Evolutionary conservation across 164 flowering plant genomes (phyloP).

Genomic region (Berberis thunbergii): DNA sequence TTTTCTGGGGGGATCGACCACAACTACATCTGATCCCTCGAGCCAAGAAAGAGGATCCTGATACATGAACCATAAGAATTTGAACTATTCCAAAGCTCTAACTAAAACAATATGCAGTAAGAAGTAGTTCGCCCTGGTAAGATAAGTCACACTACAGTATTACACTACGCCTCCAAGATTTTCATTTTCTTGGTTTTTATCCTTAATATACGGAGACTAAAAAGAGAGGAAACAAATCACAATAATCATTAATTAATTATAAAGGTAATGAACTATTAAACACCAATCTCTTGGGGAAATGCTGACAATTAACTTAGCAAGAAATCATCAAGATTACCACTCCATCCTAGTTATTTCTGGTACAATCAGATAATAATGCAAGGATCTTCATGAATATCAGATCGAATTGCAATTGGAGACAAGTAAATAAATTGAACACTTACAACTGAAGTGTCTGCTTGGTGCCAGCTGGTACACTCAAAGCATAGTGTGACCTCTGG

Average conservation of each 20-base stretch:
- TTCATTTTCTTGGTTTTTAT: no score
- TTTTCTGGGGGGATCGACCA: conserved; percentile 96
- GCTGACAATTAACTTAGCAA: no score
- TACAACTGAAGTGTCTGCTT: conserved; percentile 77
- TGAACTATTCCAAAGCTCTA: neutral
- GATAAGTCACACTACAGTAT: no score
- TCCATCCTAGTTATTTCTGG: neutral
- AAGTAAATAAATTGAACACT: conserved; percentile 19
- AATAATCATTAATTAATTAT: no score
- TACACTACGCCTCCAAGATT: no score
- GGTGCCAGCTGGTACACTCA: conserved; percentile 84
- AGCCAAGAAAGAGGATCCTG: conserved; percentile 90
- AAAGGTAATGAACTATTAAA: no score
- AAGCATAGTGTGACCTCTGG: conserved; percentile 66
- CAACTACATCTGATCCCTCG: conserved; percentile 75
- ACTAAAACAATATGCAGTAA: no score
- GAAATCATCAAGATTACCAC: neutral
- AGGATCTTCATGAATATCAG: conserved; percentile 4
- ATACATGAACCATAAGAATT: conserved; percentile 5
- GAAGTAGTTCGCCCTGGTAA: no score
- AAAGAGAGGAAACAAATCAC: no score
- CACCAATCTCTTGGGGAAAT: no score
- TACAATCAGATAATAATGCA: neutral
- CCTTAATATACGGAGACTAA: no score
- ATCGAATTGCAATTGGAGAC: neutral